Evolutionary conservation across 805 yeast species (phyloP).

Genomic region (Metschnikowia borealis): DNA sequence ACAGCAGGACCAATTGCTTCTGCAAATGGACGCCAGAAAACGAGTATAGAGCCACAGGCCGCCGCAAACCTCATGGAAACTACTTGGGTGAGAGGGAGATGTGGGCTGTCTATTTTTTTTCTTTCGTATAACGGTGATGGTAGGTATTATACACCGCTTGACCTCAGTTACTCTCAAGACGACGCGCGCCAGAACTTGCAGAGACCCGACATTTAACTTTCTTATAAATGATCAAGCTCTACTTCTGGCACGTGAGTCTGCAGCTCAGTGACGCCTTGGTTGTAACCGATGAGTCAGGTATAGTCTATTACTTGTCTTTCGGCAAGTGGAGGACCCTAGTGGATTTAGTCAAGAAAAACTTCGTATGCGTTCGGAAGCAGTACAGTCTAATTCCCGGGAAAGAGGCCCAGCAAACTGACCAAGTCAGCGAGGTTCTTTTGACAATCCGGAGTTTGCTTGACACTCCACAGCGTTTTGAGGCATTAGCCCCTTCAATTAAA

Average conservation of each 20-base stretch:
- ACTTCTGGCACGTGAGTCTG: constrained; percentile 15
- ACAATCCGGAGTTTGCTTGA: constrained; percentile 6
- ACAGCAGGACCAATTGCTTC: too few species aligned
- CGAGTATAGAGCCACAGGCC: too few species aligned
- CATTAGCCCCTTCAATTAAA: constrained; percentile 20
- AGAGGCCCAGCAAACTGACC: background rate
- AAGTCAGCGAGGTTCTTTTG: background rate
- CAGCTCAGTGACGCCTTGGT: constrained; percentile 10
- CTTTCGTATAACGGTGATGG: too few species aligned
- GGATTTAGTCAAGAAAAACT: constrained; percentile 12
- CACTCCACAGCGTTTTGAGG: constrained; percentile 3
- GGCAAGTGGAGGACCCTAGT: constrained; percentile 15
- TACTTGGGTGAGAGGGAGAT: too few species aligned
- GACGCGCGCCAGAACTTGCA: background rate
- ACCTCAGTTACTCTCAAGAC: background rate
- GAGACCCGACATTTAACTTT: background rate
- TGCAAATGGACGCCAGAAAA: too few species aligned
- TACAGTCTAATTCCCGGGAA: constrained; percentile 10
- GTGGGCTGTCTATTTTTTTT: too few species aligned
- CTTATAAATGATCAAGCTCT: constrained; percentile 5
- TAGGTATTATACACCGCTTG: too few species aligned
- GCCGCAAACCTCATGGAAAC: too few species aligned
- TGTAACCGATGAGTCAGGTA: constrained; percentile 12
- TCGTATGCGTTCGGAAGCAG: constrained; percentile 3
- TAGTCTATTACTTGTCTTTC: constrained; percentile 12